Base-by-base conservation (phyloP, 2,329 filamentous ascomycete genomes). In the Colletotrichum horii region DNA sequence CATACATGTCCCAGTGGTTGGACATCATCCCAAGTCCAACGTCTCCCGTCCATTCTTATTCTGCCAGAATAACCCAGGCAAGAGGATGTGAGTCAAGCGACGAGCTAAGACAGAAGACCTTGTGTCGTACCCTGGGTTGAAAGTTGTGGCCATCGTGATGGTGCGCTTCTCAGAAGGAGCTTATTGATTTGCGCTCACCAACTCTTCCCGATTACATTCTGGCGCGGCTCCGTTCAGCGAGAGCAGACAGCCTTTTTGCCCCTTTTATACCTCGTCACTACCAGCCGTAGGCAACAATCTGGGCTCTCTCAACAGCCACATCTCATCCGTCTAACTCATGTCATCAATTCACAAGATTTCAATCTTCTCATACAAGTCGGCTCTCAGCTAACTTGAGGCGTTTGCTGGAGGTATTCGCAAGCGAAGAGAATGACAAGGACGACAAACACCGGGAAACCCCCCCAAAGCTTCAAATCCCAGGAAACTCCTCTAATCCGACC, bases 371-470 rank as follows among this genome's bases (percentile, higher is more conserved):
- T 9, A 1, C 16, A 43, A 19, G 16, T 19, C 2, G 11, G 36
- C 36, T 19, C 36, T 0, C 16, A 11, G 36, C 16, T 19, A 43
- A 9, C 8, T 11, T 19, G 0, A 16, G 9, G 4, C 36, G 19
- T 11, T 19, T 11, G 0, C 36, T 48, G 0, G 1, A 5, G 0
- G 0, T 48, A 7, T 48, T n/a, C 38, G 9, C 9, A 1, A 11
- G 19, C 19, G 19, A n/a, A 43, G 0, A 0, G 6, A 3, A 3
- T 6, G 4, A 0, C 1, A 6, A 43, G 16, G 9, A 3, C 3
- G 19, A 43, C 3, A 48, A n/a, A n/a, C 19, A 48, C 19, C 9
- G 19, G 19, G 16, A 19, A 38, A 38, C 1, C 2, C 4, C 16
- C 16, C 36, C 4, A 19, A 8, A 19, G 0, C 16, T 19, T 38